Percentiles rank a stretch among this genome's conserved stretches.
These are phyloP conservation scores for Mycena pura DNA, from an alignment of 768 basidiomycete species.

Conservation along the genomic window DNA sequence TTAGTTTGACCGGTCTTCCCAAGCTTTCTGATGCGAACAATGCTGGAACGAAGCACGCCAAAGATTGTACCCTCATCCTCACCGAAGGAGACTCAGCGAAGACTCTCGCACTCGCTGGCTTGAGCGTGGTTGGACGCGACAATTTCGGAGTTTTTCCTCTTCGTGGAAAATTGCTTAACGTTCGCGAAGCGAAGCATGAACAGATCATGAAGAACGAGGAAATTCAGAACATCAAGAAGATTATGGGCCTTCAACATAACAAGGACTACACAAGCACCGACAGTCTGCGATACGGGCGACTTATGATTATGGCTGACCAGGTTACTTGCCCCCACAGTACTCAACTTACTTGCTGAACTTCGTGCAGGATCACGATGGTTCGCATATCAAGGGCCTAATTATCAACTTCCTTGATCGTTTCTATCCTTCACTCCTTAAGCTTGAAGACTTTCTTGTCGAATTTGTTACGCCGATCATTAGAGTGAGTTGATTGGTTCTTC, in stretches of 20 bases:
- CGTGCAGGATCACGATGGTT: constrained; percentile 95
- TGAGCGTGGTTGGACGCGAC: constrained; percentile 94
- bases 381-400: constrained; percentile 99
- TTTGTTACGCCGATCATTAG: constrained; percentile 99
- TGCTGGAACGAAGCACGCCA: constrained; percentile 83
- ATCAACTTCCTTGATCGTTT: constrained; percentile 99
- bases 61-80: constrained; percentile 91
- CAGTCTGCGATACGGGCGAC: constrained; percentile 86
- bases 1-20: constrained; percentile 85
- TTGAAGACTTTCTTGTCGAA: constrained; percentile 93
- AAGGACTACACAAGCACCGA: constrained; percentile 78
- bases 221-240: constrained; percentile 97
- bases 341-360: background rate
- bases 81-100: constrained; percentile 99
- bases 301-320: constrained; percentile 99
- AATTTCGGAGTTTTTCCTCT: constrained; percentile 98
- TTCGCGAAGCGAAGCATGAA: constrained; percentile 94
- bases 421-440: constrained; percentile 90
- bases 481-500: constrained; percentile 45
- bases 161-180: constrained; percentile 95
- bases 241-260: constrained; percentile 94
- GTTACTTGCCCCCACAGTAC: constrained; percentile 46
- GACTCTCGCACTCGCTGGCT: constrained; percentile 91
- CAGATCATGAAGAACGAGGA: constrained; percentile 99
- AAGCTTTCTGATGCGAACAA: constrained; percentile 98